Evolutionary conservation across 352 stramenopile genomes (phyloP), one percentile per base, ranked within the genome.

Genomic region (Globisporangium solare): DNA sequence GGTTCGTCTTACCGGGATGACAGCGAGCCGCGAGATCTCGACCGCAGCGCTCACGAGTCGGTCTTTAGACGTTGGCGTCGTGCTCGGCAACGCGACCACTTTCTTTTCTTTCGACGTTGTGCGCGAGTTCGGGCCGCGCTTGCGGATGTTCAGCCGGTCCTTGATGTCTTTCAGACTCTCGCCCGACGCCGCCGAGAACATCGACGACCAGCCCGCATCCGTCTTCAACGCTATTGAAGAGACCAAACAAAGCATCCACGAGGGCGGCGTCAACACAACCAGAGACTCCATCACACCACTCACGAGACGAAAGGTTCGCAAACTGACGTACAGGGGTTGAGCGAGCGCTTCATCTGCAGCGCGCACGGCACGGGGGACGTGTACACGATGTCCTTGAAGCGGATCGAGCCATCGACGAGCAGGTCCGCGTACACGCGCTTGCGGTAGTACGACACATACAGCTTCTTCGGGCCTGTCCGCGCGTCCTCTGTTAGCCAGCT

Each of bases 381-480:
- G 72, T 88, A 92, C n/a, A 89, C 63, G 24, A 74, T 65, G 63
- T 87, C 78, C 56, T 92, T 83, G 58, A 88, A 92, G 55, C 72
- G 75, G 68, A 92, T 89, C 21, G 79, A 87, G 18, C 82, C 79
- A 60, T 92, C 79, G 24, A 70, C 58, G n/a, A 88, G 66, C 45
- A 92, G 63, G 47, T 92, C 82, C 1, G 82, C 82, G 67, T 86
- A 89, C 51, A 88, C 73, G 54, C 79, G 78, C 57, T 88, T 86
- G 45, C 81, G 81, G 61, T 92, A 92, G 67, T 92, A 92, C 37
- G 76, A 89, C 64, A 92, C 75, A 55, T 83, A 92, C 46, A 92
- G 73, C 59, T 84, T 86, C 70, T 87, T 87, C 51, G 64, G 46
- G 11, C 81, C 77, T 86, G 47, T 35, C 7, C 27, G 7, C 1